Evolutionary conservation across 768 basidiomycete species (phyloP), one percentile per base, ranked within the genome.

Genomic region (Macrolepiota dolichaula): DNA sequence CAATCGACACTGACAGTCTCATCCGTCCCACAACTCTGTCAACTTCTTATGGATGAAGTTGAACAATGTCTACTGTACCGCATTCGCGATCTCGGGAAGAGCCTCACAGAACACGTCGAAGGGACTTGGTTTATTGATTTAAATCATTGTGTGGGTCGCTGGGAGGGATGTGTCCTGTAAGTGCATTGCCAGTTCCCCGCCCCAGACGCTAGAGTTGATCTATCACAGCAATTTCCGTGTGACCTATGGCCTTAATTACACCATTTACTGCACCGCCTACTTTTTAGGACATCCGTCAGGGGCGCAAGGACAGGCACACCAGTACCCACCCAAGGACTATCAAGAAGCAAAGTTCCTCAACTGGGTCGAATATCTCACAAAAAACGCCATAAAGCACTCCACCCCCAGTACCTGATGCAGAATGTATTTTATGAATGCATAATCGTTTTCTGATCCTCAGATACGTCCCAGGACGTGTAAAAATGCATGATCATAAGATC

Each of bases 41-140:
- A 92, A 62, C 76, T 96, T 25, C 79, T 96, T 11, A 78, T 79
- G 24, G 89, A 94, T 64, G 94, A 96, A 70, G 83, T 91, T 24
- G 88, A 89, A 69, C 79, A 81, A 37, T 87, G 86, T 66, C 72
- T 94, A 12, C 77, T 94, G 29, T 76, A 81, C 36, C 76, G 86
- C 62, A 86, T 94, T 57, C 88, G 89, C 65, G 85, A 85, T 61
- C 73, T 88, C 25, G 91, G 91, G 5, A 76, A 74, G 19, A 79
- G 79, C 53, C 69, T 84, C 7, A 81, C 80, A 55, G 77, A 79
- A 37, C 71, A 79, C 32, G 76, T 82, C 13, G 85, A 85, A 49
- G 87, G 86, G 13, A 86, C 85, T 1, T 94, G 91, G 91, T 89
- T 93, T 63, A 85, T 92, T 25, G 91, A 94, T 65, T 69, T 84